Percentiles rank a stretch among this genome's conserved stretches.
These are phyloP conservation scores for Citrus medica DNA, from an alignment of 345 rosid species.

Conservation along the genomic window DNA sequence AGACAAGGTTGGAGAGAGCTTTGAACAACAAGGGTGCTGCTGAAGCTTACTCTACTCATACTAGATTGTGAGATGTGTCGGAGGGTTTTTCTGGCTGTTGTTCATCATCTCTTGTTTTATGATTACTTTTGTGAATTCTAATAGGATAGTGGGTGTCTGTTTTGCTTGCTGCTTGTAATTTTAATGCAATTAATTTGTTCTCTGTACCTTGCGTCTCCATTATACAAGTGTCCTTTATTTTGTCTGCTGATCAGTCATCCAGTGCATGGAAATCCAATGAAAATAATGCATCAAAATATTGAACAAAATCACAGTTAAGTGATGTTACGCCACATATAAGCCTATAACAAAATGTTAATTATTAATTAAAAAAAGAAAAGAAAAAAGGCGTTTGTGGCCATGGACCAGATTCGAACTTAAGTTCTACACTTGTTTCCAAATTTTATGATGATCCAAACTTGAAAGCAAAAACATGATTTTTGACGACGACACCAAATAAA, in stretches of 20 bases:
- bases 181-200: background rate
- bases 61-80: background rate
- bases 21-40: constrained; percentile 42
- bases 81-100: constrained; percentile 11
- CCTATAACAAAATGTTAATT: no score
- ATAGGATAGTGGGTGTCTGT: background rate
- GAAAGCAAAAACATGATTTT: background rate
- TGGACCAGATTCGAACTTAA: background rate
- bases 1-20: constrained; percentile 91
- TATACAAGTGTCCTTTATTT: background rate
- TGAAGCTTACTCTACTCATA: constrained; percentile 4
- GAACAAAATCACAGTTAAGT: no score
- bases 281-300: background rate
- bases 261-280: background rate
- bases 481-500: background rate
- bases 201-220: background rate
- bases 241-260: background rate
- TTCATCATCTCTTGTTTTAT: background rate
- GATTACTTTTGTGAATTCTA: background rate
- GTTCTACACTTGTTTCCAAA: background rate
- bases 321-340: no score
- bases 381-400: background rate
- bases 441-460: background rate
- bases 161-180: constrained; percentile 9
- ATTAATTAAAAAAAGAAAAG: no score